Evolutionary conservation across 176 grass and related monocot species (phyloP).

Genomic region (Oryza glumipatula): DNA sequence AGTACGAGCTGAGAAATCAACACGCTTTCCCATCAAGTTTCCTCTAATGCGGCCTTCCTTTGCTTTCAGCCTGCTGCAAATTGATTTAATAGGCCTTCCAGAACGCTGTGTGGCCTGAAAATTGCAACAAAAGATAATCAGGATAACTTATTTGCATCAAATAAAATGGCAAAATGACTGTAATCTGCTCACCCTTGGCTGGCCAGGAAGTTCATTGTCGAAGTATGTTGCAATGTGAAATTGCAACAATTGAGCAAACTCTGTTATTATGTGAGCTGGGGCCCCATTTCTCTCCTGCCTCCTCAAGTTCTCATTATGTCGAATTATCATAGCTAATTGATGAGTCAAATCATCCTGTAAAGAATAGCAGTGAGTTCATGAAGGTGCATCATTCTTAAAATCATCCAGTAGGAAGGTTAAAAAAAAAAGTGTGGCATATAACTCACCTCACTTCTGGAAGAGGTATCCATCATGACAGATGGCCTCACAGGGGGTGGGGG

Average conservation of each 20-base stretch:
- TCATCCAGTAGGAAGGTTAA: neutral
- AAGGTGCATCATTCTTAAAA: constrained; percentile 5
- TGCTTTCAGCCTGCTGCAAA: constrained; percentile 95
- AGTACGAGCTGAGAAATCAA: constrained; percentile 96
- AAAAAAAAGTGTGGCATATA: neutral
- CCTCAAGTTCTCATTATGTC: constrained; percentile 97
- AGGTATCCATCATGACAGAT: constrained; percentile 99
- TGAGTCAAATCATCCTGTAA: constrained; percentile 96
- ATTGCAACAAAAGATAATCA: constrained; percentile 32
- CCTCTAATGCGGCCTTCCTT: constrained; percentile 99
- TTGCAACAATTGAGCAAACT: constrained; percentile 95
- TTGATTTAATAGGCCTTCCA: constrained; percentile 97
- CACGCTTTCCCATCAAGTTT: constrained; percentile 98
- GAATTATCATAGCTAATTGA: constrained; percentile 98
- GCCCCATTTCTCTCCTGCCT: constrained; percentile 96
- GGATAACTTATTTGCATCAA: constrained; percentile 14
- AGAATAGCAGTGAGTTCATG: constrained; percentile 16
- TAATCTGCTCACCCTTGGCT: constrained; percentile 64
- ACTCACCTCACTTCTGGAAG: constrained; percentile 93
- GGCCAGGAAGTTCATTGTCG: constrained; percentile 97
- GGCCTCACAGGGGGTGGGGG: constrained; percentile 97
- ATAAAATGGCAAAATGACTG: neutral
- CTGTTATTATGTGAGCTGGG: constrained; percentile 97
- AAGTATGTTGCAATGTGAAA: constrained; percentile 99
- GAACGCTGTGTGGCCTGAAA: constrained; percentile 88